These are phyloP conservation scores for Cicer chorassanicum DNA, from an alignment of 306 rosid species.

Conservation along the genomic window DNA sequence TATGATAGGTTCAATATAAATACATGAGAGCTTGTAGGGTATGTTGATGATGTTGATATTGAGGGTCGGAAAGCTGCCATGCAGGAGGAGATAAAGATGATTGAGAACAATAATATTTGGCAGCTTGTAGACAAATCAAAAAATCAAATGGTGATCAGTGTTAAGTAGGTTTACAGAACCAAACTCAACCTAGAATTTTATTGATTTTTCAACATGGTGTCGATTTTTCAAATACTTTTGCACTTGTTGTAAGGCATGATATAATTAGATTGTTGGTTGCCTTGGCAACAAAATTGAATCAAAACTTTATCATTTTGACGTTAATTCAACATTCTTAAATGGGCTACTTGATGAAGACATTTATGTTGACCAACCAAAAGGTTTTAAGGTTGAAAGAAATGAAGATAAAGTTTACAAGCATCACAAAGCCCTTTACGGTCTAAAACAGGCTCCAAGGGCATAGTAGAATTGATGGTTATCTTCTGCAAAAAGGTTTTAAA, in stretches of 20 bases:
- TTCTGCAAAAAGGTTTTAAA: neutral
- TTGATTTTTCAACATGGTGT: neutral
- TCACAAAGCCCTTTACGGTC: neutral
- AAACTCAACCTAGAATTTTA: neutral
- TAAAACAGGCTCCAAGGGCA: neutral
- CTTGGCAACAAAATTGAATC: neutral
- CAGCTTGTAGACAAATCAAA: neutral
- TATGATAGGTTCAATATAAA: neutral
- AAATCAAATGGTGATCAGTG: neutral
- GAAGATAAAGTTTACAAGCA: neutral
- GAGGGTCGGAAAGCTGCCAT: neutral
- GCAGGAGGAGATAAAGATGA: neutral
- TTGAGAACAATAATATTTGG: neutral
- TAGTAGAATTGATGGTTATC: neutral
- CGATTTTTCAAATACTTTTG: neutral
- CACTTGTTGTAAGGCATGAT: neutral
- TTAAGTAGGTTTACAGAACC: neutral
- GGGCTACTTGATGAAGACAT: too few relatives aligned
- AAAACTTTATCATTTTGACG: neutral
- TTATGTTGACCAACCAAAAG: too few relatives aligned
- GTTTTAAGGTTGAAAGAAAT: too few relatives aligned
- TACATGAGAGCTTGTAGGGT: neutral
- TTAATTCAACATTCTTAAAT: too few relatives aligned
- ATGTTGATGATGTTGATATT: neutral
- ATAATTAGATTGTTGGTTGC: neutral